These are phyloP conservation scores for Annona cherimola DNA, from an alignment of 164 flowering plant species.

Conservation along the genomic window DNA sequence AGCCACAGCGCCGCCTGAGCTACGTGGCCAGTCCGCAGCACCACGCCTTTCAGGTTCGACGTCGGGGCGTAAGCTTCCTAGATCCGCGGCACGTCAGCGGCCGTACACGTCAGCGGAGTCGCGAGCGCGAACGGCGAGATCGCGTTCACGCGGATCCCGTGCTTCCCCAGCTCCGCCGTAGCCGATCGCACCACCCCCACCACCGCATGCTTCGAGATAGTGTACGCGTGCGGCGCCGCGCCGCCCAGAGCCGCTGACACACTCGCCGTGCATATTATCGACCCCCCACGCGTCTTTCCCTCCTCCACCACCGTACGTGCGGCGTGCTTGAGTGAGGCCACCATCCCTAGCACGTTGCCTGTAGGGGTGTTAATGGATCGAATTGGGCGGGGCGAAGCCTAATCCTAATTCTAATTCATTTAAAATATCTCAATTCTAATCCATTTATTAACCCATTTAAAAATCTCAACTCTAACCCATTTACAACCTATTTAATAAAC, in stretches of 20 bases:
- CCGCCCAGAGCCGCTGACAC: conserved; percentile 29
- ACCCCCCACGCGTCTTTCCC: conserved; percentile 31
- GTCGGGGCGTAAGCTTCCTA: background rate
- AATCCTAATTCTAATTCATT: too few species aligned
- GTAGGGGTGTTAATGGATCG: too few species aligned
- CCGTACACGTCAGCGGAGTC: background rate
- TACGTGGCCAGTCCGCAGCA: background rate
- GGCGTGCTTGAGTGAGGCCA: conserved; percentile 20
- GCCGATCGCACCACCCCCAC: conserved; percentile 2
- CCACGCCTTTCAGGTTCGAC: conserved; percentile 6
- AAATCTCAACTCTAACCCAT: too few species aligned
- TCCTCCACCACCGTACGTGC: conserved; percentile 50
- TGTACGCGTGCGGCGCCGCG: background rate
- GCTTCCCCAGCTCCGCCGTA: background rate
- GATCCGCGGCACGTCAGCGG: background rate
- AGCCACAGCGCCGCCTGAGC: conserved; percentile 9
- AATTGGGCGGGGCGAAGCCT: too few species aligned
- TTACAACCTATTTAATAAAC: too few species aligned
- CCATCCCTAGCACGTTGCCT: conserved; percentile 15
- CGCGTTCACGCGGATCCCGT: conserved; percentile 2
- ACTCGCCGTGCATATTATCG: conserved; percentile 55
- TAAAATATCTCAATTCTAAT: too few species aligned
- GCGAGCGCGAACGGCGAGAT: background rate
- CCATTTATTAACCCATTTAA: too few species aligned
- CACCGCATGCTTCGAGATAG: conserved; percentile 5